These are phyloP conservation scores for Naganishia cerealis DNA, from an alignment of 1,284 basidiomycete species.

Conservation along the genomic window DNA sequence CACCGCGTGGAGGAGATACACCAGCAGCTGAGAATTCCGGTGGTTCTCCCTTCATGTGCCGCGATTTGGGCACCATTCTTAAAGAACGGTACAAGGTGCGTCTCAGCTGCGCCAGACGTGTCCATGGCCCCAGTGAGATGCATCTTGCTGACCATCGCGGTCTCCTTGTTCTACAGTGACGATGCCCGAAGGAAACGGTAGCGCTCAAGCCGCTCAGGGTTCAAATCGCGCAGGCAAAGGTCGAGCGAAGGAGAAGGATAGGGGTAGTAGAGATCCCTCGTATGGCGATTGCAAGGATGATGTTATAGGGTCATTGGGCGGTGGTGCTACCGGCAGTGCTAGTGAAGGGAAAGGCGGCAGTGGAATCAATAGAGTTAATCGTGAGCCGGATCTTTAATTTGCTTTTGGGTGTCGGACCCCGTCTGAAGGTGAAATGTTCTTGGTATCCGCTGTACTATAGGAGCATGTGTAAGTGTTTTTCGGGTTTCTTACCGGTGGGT, in stretches of 20 bases:
- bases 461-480: constrained; percentile 23
- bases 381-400: constrained; percentile 39
- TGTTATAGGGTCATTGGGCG: background rate
- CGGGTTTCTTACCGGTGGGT: background rate
- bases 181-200: constrained; percentile 1
- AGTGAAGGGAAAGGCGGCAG: constrained; percentile 37
- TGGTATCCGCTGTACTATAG: background rate
- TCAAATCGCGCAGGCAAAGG: constrained; percentile 1
- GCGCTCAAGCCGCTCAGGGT: background rate
- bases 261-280: constrained; percentile 14
- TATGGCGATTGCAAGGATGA: constrained; percentile 17
- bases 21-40: background rate
- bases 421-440: background rate
- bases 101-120: background rate
- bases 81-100: constrained; percentile 2
- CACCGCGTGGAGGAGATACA: background rate
- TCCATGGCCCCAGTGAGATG: background rate
- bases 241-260: constrained; percentile 6
- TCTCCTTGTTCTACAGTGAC: background rate
- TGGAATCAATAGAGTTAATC: constrained; percentile 51
- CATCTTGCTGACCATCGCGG: background rate
- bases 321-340: constrained; percentile 4
- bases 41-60: background rate
- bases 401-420: background rate
- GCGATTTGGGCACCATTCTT: background rate